A percentile compares a stretch with the other conserved stretches of the same genome.
Evolutionary conservation across 2,329 filamentous ascomycete genomes (phyloP).

Genomic region (Apiospora rasikravindrae): DNA sequence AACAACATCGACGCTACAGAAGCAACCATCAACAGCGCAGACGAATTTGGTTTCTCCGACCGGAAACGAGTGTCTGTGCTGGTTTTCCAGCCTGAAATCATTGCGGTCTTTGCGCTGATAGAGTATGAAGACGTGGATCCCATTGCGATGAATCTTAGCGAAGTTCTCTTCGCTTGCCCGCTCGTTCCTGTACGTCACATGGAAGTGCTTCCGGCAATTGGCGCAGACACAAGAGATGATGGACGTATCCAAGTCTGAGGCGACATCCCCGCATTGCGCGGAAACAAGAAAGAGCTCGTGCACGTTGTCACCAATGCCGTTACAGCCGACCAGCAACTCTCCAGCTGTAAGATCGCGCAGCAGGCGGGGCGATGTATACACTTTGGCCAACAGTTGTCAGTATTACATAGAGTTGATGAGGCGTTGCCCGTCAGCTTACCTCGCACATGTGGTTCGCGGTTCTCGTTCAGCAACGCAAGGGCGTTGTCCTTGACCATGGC

Average conservation of each 20-base stretch:
- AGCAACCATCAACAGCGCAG: slow-evolving; percentile 33
- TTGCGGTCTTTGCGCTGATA: slow-evolving; percentile 24
- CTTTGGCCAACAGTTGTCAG: slow-evolving; percentile 22
- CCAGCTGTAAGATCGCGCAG: slow-evolving; percentile 30
- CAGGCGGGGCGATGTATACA: slow-evolving; percentile 36
- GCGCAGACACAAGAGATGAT: slow-evolving; percentile 36
- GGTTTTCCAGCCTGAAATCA: slow-evolving; percentile 21
- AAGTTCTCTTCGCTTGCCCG: background rate
- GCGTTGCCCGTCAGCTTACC: background rate
- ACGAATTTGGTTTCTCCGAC: slow-evolving; percentile 31
- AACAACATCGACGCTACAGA: slow-evolving; percentile 55
- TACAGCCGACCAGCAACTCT: background rate
- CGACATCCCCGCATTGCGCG: slow-evolving; percentile 24
- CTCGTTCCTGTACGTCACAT: slow-evolving; percentile 30
- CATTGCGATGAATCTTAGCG: slow-evolving; percentile 27
- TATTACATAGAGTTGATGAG: background rate
- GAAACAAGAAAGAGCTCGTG: slow-evolving; percentile 35
- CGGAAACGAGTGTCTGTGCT: slow-evolving; percentile 24
- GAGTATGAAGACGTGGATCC: slow-evolving; percentile 36
- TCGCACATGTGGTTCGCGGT: slow-evolving; percentile 2
- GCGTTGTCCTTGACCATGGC: background rate
- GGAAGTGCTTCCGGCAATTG: slow-evolving; percentile 37
- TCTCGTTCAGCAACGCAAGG: slow-evolving; percentile 1
- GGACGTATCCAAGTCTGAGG: slow-evolving; percentile 22
- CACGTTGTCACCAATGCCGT: slow-evolving; percentile 19